These are phyloP conservation scores for Lepidium campestre DNA, from an alignment of 441 rosid species.

Conservation along the genomic window DNA sequence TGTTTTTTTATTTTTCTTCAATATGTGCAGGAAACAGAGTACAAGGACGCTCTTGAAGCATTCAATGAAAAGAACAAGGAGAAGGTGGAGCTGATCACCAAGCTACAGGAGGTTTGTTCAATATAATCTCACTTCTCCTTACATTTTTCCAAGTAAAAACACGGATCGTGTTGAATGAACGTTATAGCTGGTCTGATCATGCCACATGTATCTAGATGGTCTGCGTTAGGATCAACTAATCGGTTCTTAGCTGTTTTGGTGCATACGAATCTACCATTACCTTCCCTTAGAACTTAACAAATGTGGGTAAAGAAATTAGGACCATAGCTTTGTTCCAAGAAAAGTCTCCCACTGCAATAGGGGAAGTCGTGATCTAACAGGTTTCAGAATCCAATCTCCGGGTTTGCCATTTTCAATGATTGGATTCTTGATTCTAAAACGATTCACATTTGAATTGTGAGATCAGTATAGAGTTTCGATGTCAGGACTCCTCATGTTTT, in stretches of 20 bases:
- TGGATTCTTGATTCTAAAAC: neutral
- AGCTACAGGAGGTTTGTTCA: slow-evolving; percentile 80
- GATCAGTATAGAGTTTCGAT: neutral
- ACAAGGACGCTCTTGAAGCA: slow-evolving; percentile 86
- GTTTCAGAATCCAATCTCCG: neutral
- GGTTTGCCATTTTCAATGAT: neutral
- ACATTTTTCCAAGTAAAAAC: neutral
- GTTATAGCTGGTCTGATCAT: neutral
- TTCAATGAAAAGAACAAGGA: slow-evolving; percentile 96
- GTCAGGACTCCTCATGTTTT: neutral
- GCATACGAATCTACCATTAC: neutral
- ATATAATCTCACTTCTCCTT: slow-evolving; percentile 3
- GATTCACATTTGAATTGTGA: neutral
- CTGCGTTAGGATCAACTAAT: neutral
- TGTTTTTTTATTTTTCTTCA: neutral
- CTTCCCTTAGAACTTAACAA: neutral
- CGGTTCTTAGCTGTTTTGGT: neutral
- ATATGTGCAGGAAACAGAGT: slow-evolving; percentile 76
- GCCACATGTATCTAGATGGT: neutral
- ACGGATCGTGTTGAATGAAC: neutral
- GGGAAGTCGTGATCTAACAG: neutral
- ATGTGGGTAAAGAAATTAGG: neutral
- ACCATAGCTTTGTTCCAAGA: neutral
- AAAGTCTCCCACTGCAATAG: neutral
- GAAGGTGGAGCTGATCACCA: slow-evolving; percentile 87